phyloP scores from a whole-genome alignment of 352 stramenopile species.

The Phytophthora pistaciae region DNA sequence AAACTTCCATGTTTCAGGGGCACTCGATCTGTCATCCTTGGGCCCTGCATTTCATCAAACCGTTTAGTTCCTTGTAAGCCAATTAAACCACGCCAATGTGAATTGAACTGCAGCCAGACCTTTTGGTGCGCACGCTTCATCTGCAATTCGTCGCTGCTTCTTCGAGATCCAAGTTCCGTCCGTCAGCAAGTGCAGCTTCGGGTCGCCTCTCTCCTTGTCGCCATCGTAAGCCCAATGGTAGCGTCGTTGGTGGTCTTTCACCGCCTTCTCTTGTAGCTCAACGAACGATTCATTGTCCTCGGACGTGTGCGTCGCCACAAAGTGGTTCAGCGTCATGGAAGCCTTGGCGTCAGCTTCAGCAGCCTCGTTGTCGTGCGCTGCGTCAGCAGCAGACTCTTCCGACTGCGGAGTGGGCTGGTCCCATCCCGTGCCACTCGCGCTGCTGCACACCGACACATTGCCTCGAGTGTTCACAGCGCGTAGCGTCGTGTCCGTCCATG shows the following conservation, averaged over 20 bases:
- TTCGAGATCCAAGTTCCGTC: conserved; percentile 82
- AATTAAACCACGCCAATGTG: neutral
- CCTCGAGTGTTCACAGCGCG: conserved; percentile 16
- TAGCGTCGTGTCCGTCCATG: conserved; percentile 35
- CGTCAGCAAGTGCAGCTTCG: conserved; percentile 73
- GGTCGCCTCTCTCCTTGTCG: conserved; percentile 56
- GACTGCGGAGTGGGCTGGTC: conserved; percentile 61
- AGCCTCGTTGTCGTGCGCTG: neutral
- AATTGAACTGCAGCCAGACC: conserved; percentile 23
- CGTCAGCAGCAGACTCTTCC: conserved; percentile 6
- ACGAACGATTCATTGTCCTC: conserved; percentile 88
- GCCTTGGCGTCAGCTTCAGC: conserved; percentile 13
- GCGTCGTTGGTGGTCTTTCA: conserved; percentile 68
- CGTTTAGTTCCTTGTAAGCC: neutral
- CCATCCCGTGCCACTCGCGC: conserved; percentile 49
- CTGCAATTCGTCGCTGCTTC: conserved; percentile 64
- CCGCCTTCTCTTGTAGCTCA: conserved; percentile 75
- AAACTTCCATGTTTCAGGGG: conserved; percentile 80
- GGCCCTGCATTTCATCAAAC: conserved; percentile 40
- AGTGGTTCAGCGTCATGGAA: conserved; percentile 72
- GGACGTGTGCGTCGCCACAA: conserved; percentile 86
- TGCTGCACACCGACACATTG: conserved; percentile 30
- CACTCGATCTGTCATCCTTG: conserved; percentile 66
- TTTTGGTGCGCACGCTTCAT: conserved; percentile 69
- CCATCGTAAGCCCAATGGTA: conserved; percentile 88